Evolutionary conservation across 108 stramenopile species (phyloP).

Genomic region (Parmales sp.): DNA sequence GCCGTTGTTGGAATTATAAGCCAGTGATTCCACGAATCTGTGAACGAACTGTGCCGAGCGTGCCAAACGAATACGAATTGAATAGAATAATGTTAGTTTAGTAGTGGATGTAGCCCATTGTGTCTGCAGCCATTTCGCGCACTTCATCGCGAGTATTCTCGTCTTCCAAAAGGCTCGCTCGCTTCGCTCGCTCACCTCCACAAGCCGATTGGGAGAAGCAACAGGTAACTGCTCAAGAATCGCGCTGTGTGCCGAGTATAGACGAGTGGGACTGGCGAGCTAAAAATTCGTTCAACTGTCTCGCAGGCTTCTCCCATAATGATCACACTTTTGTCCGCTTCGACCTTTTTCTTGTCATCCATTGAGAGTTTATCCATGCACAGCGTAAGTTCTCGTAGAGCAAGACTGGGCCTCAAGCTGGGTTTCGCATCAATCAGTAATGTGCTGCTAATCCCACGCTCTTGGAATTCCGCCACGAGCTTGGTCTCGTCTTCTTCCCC

Average conservation of each 20-base stretch:
- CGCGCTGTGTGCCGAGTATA: slow-evolving; percentile 46
- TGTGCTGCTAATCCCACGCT: no score
- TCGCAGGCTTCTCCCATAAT: not conserved
- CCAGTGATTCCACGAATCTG: slow-evolving; percentile 57
- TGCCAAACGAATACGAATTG: no score
- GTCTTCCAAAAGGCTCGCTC: no score
- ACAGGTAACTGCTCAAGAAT: slow-evolving; percentile 62
- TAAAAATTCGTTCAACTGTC: slow-evolving; percentile 1
- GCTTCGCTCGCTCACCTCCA: no score
- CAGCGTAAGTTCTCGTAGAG: not conserved
- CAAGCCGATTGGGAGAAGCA: slow-evolving; percentile 57
- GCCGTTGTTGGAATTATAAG: slow-evolving; percentile 58
- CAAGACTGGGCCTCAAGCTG: not conserved
- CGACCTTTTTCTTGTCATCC: not conserved
- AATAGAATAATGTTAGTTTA: no score
- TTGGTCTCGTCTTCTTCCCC: not conserved
- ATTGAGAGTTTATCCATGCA: not conserved
- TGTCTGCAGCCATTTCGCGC: no score
- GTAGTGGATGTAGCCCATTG: no score
- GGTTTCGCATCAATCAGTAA: no score
- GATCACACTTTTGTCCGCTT: not conserved
- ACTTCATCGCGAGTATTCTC: no score
- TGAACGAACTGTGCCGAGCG: slow-evolving; percentile 61
- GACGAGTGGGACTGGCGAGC: slow-evolving; percentile 6
- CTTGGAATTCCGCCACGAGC: not conserved